Percentiles rank a stretch among this genome's conserved stretches.
These are phyloP conservation scores for Auriculariales sp. DNA, from an alignment of 768 basidiomycete species.

Conservation along the genomic window DNA sequence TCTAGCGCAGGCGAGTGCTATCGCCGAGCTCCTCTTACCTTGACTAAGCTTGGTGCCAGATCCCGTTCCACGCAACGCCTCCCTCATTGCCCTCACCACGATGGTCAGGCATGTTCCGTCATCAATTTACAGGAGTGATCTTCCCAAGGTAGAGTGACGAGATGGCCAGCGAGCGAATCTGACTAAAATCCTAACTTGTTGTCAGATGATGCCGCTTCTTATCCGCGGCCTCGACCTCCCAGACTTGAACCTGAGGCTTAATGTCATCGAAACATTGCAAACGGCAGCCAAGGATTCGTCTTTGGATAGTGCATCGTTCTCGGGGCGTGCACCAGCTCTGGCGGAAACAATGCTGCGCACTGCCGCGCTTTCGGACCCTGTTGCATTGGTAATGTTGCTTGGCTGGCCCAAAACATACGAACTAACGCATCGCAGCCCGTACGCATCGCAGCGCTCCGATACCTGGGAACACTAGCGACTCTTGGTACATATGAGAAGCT, in stretches of 20 bases:
- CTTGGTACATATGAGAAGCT: constrained; percentile 71
- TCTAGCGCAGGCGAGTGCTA: constrained; percentile 32
- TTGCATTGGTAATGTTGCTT: not conserved
- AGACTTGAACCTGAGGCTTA: constrained; percentile 55
- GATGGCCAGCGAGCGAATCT: constrained; percentile 23
- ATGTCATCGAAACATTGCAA: constrained; percentile 68
- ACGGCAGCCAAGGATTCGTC: constrained; percentile 48
- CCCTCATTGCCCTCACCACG: constrained; percentile 71
- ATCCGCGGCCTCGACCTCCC: constrained; percentile 72
- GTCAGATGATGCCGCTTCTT: constrained; percentile 79
- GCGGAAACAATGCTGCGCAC: constrained; percentile 45
- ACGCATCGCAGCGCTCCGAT: constrained; percentile 58
- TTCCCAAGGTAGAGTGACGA: constrained; percentile 27
- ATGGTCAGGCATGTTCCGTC: constrained; percentile 72
- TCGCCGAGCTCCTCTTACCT: not conserved
- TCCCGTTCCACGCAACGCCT: constrained; percentile 40
- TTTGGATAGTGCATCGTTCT: constrained; percentile 24
- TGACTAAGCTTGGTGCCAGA: constrained; percentile 20
- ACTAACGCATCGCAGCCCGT: constrained; percentile 56
- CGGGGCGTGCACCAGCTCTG: constrained; percentile 58
- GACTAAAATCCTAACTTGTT: not conserved
- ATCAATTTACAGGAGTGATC: constrained; percentile 51
- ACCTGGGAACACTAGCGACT: constrained; percentile 57
- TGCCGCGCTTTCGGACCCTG: not conserved
- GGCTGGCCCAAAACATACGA: not conserved